Base-by-base conservation (phyloP, 495 filamentous ascomycete species). In the Daldinia decipiens region DNA sequence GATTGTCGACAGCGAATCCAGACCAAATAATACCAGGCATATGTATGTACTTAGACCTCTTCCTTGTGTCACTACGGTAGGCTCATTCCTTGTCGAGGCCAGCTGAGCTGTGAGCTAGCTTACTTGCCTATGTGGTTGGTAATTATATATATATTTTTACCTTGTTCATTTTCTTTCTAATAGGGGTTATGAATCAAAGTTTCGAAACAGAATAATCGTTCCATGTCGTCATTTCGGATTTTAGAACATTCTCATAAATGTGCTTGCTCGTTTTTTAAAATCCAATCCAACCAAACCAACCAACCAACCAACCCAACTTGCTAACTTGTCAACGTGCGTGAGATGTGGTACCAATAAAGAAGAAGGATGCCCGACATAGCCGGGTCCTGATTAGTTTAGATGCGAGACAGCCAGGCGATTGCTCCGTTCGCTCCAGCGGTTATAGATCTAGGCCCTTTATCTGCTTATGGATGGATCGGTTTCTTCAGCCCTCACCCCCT, bases 331-430 rank as follows among this genome's bases (percentile, higher is more conserved):
- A 47, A 47, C 43, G 3, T 19, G 43, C 19, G 43, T 47, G 43
- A 47, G 43, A 47, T 47, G 43, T 47, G 43, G 12, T 52, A 29
- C 50, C 50, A 53, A 31, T 53, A n/a, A 53, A 47, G 50, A 53
- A 24, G 50, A 53, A 52, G 50, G 50, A 52, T 52, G 24, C 50
- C 24, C 24, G 50, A n/a, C 50, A 15, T 29, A 5, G 26, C 50
- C 50, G 26, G 26, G 26, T 31, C 26, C 50, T 5, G 12, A 53
- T 53, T 31, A 53, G 50, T n/a, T 15, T 21, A 24, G 19, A 8
- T 11, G 19, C 19, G 8, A 47, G 9, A 21, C 24, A 27, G 27
- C 27, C 0, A 47, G 17, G 3, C 19, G 19, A 36, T 36, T 36
- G 43, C 17, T 40, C 39, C 39, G 39, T 17, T 17, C 15, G 39